These are phyloP conservation scores for Aplosporella prunicola DNA, from an alignment of 2,329 filamentous ascomycete species.

Conservation along the genomic window DNA sequence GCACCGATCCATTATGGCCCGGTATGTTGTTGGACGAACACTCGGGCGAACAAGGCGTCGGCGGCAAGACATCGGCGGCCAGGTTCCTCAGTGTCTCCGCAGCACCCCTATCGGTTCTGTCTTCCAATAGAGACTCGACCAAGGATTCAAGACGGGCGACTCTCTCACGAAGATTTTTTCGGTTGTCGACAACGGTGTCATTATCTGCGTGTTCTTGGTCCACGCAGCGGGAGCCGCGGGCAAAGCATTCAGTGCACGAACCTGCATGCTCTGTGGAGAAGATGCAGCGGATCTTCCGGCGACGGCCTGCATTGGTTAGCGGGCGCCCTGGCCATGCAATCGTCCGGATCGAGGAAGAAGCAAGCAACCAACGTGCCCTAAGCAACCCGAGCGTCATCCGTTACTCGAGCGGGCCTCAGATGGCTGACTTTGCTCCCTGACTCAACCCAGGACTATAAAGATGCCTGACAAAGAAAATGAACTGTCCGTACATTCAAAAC, in stretches of 20 bases:
- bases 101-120: conserved; percentile 19
- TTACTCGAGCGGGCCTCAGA: too few species aligned
- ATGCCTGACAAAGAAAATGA: too few species aligned
- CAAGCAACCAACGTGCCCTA: too few species aligned
- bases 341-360: not conserved
- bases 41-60: conserved; percentile 1
- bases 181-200: conserved; percentile 31
- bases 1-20: not conserved
- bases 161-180: conserved; percentile 35
- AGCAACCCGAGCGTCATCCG: too few species aligned
- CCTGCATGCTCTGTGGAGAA: conserved; percentile 30
- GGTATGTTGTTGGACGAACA: not conserved
- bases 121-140: conserved; percentile 26
- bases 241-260: conserved; percentile 37
- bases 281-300: conserved; percentile 42
- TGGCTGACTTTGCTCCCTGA: too few species aligned
- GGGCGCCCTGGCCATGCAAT: not conserved
- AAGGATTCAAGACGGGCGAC: conserved; percentile 34
- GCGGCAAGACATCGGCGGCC: not conserved
- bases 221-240: conserved; percentile 36
- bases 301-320: conserved; percentile 28
- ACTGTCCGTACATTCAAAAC: conserved; percentile 37
- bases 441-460: too few species aligned
- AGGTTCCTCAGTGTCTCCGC: conserved; percentile 17
- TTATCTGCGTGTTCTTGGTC: conserved; percentile 36